Evolutionary conservation across 2,329 filamentous ascomycete genomes (phyloP).

Genomic region (Alternaria sp.): DNA sequence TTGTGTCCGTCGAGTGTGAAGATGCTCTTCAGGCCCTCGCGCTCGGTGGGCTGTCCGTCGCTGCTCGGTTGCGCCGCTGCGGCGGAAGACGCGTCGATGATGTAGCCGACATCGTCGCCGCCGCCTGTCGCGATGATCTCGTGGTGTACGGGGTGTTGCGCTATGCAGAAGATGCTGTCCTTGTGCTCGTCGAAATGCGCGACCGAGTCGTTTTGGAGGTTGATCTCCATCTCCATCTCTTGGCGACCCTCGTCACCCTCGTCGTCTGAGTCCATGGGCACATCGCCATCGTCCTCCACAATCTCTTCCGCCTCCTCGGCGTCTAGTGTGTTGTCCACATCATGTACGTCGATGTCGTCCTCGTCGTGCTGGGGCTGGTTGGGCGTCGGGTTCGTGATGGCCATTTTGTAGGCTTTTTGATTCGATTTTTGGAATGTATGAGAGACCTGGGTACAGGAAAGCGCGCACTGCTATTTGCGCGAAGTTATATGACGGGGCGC

Average conservation of each 20-base stretch:
- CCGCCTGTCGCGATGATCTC: slow-evolving; percentile 87
- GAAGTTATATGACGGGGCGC: slow-evolving; percentile 16
- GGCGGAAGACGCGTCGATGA: slow-evolving; percentile 76
- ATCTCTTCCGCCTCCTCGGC: slow-evolving; percentile 81
- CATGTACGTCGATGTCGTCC: slow-evolving; percentile 56
- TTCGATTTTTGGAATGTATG: neutral
- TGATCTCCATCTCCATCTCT: slow-evolving; percentile 69
- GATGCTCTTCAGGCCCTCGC: slow-evolving; percentile 68
- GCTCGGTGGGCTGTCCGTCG: slow-evolving; percentile 60
- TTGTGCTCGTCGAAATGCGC: slow-evolving; percentile 91
- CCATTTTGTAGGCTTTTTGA: slow-evolving; percentile 20
- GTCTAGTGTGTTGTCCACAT: slow-evolving; percentile 75
- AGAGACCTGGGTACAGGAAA: neutral
- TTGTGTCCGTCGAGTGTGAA: slow-evolving; percentile 86
- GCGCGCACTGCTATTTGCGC: neutral
- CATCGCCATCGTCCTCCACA: slow-evolving; percentile 69
- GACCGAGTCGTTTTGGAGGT: slow-evolving; percentile 87
- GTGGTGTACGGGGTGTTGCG: slow-evolving; percentile 82
- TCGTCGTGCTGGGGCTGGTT: slow-evolving; percentile 37
- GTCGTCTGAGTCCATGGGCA: slow-evolving; percentile 81
- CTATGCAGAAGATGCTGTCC: slow-evolving; percentile 93
- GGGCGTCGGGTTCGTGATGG: slow-evolving; percentile 27
- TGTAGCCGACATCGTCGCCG: slow-evolving; percentile 82
- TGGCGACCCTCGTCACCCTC: slow-evolving; percentile 59
- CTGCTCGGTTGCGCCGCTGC: slow-evolving; percentile 66